These are phyloP conservation scores for Fomes fomentarius DNA, from an alignment of 1,284 basidiomycete genomes.

Conservation along the genomic window DNA sequence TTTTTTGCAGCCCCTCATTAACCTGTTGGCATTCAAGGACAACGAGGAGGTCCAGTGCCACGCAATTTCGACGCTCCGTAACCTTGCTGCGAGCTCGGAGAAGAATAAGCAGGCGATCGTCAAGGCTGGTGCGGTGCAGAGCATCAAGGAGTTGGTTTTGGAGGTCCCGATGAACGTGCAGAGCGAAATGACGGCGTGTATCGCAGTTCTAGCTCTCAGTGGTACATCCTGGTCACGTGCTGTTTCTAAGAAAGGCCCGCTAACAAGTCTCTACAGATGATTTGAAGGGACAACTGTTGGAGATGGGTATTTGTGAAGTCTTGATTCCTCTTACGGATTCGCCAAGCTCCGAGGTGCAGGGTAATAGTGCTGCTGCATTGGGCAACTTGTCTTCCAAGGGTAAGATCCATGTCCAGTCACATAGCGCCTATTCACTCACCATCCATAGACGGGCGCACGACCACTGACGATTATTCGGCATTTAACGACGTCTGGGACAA, in stretches of 20 bases:
- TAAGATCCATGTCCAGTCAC: conserved; percentile 34
- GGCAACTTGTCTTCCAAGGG: conserved; percentile 98
- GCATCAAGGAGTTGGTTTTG: conserved; percentile 96
- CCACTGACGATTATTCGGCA: conserved; percentile 94
- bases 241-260: neutral
- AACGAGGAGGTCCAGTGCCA: conserved; percentile 99
- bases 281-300: conserved; percentile 91
- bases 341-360: conserved; percentile 96
- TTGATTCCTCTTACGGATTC: conserved; percentile 97
- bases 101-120: conserved; percentile 99
- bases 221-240: conserved; percentile 56
- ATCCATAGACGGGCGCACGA: conserved; percentile 73
- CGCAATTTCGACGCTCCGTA: conserved; percentile 97
- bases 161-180: conserved; percentile 97
- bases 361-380: conserved; percentile 96
- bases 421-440: neutral
- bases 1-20: conserved; percentile 95
- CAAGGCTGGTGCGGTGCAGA: conserved; percentile 96
- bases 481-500: conserved; percentile 99
- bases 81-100: conserved; percentile 96
- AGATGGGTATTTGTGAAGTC: conserved; percentile 99
- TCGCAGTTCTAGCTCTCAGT: conserved; percentile 91
- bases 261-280: conserved; percentile 64
- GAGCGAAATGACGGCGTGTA: conserved; percentile 99
- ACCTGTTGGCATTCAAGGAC: conserved; percentile 96